Conservation (phyloP, 2,329 filamentous ascomycete genomes). For the Neophaeococcomyces aloes region DNA sequence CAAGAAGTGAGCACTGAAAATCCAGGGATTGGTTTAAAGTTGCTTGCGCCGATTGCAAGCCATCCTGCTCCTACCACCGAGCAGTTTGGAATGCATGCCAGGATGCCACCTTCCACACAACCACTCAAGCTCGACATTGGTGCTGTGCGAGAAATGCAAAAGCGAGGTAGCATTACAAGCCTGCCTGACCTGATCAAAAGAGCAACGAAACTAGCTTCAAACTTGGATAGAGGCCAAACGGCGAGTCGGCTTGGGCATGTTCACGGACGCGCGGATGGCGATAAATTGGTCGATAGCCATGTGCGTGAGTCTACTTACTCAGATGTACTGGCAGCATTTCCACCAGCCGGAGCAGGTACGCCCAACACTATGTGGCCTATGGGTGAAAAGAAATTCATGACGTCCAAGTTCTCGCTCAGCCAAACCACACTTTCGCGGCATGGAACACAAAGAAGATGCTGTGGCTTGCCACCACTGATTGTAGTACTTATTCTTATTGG, state of each 20-base stretch:
- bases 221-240: slow-evolving; percentile 72
- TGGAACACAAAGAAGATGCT: slow-evolving; percentile 48
- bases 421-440: slow-evolving; percentile 20
- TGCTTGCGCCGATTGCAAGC: background rate
- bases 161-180: slow-evolving; percentile 81
- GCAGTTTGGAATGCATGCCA: slow-evolving; percentile 29
- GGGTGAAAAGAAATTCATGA: slow-evolving; percentile 20
- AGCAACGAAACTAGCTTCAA: slow-evolving; percentile 74
- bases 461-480: slow-evolving; percentile 70
- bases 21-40: background rate
- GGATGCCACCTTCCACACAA: slow-evolving; percentile 28
- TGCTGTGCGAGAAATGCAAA: slow-evolving; percentile 68
- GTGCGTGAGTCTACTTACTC: slow-evolving; percentile 44
- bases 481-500: slow-evolving; percentile 59
- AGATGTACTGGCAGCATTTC: slow-evolving; percentile 57
- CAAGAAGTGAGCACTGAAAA: slow-evolving; percentile 6
- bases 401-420: slow-evolving; percentile 23
- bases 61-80: slow-evolving; percentile 16
- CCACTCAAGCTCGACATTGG: slow-evolving; percentile 74
- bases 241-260: slow-evolving; percentile 48
- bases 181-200: slow-evolving; percentile 81
- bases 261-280: slow-evolving; percentile 33
- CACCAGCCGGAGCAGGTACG: slow-evolving; percentile 39
- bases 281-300: slow-evolving; percentile 17
- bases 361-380: slow-evolving; percentile 34